These are phyloP conservation scores for Scedosporium apiospermum DNA, from an alignment of 2,329 filamentous ascomycete species.

Conservation along the genomic window DNA sequence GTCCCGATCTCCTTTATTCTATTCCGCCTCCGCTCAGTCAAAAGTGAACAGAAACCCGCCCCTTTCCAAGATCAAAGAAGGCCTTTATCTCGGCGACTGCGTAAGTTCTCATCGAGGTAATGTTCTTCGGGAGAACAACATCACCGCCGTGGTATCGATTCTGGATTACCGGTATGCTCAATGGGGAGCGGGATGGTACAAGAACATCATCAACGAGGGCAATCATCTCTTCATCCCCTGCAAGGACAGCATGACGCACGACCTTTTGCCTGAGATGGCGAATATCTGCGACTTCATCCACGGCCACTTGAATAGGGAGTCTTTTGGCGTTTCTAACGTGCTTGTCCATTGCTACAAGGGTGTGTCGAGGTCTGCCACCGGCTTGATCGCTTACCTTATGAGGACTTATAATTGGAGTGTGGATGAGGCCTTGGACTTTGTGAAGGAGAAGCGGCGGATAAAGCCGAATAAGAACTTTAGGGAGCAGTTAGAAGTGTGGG, in stretches of 20 bases:
- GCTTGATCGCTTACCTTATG: conserved; percentile 23
- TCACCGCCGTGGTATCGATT: neutral
- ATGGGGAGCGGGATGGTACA: conserved; percentile 11
- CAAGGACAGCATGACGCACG: conserved; percentile 15
- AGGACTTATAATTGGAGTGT: conserved; percentile 12
- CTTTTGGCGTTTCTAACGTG: conserved; percentile 9
- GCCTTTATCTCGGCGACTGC: neutral
- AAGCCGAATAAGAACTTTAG: conserved; percentile 20
- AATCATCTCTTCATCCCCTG: conserved; percentile 16
- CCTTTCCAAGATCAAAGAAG: neutral
- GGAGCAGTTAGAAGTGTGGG: conserved; percentile 23
- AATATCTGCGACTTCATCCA: conserved; percentile 18
- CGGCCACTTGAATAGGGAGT: neutral
- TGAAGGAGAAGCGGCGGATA: conserved; percentile 15
- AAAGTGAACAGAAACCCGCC: no score
- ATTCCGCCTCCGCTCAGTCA: no score
- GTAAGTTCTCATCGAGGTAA: neutral
- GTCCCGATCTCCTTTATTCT: no score
- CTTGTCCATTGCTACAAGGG: conserved; percentile 24
- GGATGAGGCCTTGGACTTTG: conserved; percentile 11
- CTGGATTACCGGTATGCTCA: neutral
- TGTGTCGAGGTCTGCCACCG: conserved; percentile 21
- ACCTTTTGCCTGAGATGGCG: conserved; percentile 14
- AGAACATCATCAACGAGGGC: no score
- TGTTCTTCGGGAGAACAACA: neutral